Evolutionary conservation across 2,329 filamentous ascomycete species (phyloP).

Genomic region (Trichoderma oligosporum): DNA sequence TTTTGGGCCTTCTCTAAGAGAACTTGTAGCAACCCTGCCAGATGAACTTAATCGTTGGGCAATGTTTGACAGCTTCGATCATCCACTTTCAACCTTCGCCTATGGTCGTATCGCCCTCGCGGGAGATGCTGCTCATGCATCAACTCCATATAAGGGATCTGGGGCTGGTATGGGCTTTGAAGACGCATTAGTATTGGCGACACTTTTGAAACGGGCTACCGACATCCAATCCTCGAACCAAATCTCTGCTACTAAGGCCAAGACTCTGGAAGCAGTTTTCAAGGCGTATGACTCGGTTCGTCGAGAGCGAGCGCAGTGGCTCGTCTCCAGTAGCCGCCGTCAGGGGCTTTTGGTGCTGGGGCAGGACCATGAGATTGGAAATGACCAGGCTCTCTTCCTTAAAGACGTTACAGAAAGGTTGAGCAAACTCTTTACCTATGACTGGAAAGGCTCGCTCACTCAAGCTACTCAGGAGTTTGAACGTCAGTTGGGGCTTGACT

Average conservation of each 20-base stretch:
- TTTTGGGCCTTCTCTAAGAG: background rate
- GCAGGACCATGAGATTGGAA: background rate
- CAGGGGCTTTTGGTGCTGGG: background rate
- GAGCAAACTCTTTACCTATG: background rate
- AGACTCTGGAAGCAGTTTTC: background rate
- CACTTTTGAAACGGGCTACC: background rate
- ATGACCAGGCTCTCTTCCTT: background rate
- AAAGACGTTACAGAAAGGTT: background rate
- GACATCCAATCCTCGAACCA: background rate
- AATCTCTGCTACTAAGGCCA: background rate
- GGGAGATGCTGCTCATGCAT: slow-evolving; percentile 28
- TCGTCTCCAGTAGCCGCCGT: slow-evolving; percentile 20
- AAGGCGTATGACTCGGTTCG: slow-evolving; percentile 13
- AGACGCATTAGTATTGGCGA: slow-evolving; percentile 22
- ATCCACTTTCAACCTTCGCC: slow-evolving; percentile 18
- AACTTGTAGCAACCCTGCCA: background rate
- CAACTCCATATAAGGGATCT: slow-evolving; percentile 27
- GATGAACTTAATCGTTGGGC: slow-evolving; percentile 20
- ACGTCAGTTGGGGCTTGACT: background rate
- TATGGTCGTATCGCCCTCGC: slow-evolving; percentile 23
- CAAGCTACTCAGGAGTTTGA: background rate
- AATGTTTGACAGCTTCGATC: slow-evolving; percentile 20
- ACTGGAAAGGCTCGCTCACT: background rate
- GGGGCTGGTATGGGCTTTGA: slow-evolving; percentile 30
- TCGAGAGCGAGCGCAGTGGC: slow-evolving; percentile 18